phyloP scores from a whole-genome alignment of 108 stramenopile species.

The Schizochytrium sp. region DNA sequence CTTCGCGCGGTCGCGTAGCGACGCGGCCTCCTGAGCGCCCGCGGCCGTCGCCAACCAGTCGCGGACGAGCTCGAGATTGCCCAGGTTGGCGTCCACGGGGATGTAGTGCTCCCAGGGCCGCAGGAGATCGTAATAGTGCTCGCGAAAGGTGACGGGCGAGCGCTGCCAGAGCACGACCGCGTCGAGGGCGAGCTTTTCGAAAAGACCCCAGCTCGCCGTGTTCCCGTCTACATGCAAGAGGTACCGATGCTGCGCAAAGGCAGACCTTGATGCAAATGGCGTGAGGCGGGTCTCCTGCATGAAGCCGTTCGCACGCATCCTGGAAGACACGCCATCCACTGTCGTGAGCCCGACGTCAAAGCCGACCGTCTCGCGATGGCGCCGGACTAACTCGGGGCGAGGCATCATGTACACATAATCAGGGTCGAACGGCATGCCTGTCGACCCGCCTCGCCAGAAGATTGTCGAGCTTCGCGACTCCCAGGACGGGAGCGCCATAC shows the following conservation, averaged over 20 bases:
- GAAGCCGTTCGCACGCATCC: background rate
- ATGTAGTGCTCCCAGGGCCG: background rate
- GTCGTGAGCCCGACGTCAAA: constrained; percentile 3
- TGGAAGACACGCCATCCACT: background rate
- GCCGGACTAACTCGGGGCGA: background rate
- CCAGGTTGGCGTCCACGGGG: background rate
- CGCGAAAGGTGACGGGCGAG: background rate
- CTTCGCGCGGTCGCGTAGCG: background rate
- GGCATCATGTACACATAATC: constrained; percentile 11
- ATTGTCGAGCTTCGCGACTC: background rate
- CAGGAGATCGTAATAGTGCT: background rate
- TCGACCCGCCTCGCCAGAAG: background rate
- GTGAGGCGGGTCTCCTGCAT: background rate
- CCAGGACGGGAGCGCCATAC: background rate
- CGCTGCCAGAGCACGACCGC: constrained; percentile 16
- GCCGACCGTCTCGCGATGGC: background rate
- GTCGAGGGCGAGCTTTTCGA: background rate
- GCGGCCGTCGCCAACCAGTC: background rate
- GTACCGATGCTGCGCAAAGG: background rate
- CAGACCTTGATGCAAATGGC: background rate
- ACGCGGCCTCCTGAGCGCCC: background rate
- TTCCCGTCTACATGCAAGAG: background rate
- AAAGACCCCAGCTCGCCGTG: constrained; percentile 3
- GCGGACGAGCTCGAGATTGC: background rate
- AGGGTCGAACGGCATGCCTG: background rate